Percentiles rank a stretch among this genome's conserved stretches.
Evolutionary conservation across 1,139 yeast genomes (phyloP).

Genomic region (Pichia sp.): DNA sequence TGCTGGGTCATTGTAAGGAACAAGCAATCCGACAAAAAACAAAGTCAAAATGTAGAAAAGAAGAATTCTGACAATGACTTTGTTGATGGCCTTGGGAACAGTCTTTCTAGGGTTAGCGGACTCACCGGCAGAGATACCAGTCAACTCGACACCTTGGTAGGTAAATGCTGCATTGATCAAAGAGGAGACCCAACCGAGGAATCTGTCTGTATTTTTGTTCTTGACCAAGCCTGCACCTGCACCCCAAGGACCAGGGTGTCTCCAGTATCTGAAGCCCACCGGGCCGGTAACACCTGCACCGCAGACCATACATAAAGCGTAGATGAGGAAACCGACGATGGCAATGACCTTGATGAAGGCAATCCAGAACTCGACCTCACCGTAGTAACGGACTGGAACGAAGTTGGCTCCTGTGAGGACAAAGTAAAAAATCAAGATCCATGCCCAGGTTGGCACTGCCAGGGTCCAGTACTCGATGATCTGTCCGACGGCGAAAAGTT

Average conservation of each 20-base stretch:
- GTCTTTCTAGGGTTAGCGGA: conserved; percentile 75
- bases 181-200: conserved; percentile 56
- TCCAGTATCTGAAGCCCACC: conserved; percentile 85
- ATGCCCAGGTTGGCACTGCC: conserved; percentile 66
- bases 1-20: conserved; percentile 68
- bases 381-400: conserved; percentile 60
- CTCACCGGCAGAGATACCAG: conserved; percentile 89
- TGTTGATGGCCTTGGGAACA: conserved; percentile 80
- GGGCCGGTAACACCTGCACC: conserved; percentile 47
- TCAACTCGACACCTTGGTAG: conserved; percentile 76
- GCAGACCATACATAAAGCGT: conserved; percentile 41
- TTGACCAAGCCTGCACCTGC: conserved; percentile 44
- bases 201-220: conserved; percentile 49
- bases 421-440: conserved; percentile 71
- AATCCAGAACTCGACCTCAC: conserved; percentile 67
- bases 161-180: conserved; percentile 66
- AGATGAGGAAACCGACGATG: conserved; percentile 51
- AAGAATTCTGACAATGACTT: conserved; percentile 75
- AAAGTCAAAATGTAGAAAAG: conserved; percentile 76
- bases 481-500: conserved; percentile 74
- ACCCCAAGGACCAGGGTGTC: conserved; percentile 87
- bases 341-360: conserved; percentile 57
- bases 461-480: conserved; percentile 71
- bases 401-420: conserved; percentile 48
- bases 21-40: conserved; percentile 76